Conservation (phyloP, 2,329 filamentous ascomycete genomes). For the Aspergillus flavus region DNA sequence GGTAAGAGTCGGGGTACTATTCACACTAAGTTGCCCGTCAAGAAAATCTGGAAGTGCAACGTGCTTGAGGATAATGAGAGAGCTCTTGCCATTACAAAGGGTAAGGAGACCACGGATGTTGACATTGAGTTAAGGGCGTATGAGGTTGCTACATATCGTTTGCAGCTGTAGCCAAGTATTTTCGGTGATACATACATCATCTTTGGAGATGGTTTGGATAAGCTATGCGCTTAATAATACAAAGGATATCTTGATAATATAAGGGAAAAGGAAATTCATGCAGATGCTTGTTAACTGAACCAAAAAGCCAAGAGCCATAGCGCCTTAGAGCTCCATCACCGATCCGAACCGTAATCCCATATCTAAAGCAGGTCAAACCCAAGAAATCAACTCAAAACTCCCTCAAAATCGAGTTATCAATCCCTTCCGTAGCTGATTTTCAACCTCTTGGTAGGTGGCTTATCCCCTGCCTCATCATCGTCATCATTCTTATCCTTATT, state of each 20-base stretch:
- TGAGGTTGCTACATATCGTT: constrained; percentile 79
- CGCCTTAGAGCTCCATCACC: constrained; percentile 3
- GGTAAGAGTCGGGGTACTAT: constrained; percentile 75
- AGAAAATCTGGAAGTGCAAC: constrained; percentile 80
- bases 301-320: not conserved
- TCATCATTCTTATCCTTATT: constrained; percentile 34
- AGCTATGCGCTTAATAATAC: constrained; percentile 2
- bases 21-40: constrained; percentile 68
- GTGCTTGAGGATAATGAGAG: constrained; percentile 84
- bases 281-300: not conserved
- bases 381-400: constrained; percentile 10
- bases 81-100: constrained; percentile 56
- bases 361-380: constrained; percentile 11
- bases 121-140: constrained; percentile 73
- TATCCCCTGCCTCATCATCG: constrained; percentile 38
- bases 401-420: constrained; percentile 23
- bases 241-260: constrained; percentile 9
- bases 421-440: constrained; percentile 51
- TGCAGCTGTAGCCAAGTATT: constrained; percentile 52
- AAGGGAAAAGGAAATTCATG: not conserved
- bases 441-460: constrained; percentile 45
- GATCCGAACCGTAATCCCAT: constrained; percentile 1
- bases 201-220: not conserved
- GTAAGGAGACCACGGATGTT: constrained; percentile 48
- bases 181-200: not conserved